Base-by-base conservation (phyloP, 495 filamentous ascomycete genomes). In the Aspergillus diversus region DNA sequence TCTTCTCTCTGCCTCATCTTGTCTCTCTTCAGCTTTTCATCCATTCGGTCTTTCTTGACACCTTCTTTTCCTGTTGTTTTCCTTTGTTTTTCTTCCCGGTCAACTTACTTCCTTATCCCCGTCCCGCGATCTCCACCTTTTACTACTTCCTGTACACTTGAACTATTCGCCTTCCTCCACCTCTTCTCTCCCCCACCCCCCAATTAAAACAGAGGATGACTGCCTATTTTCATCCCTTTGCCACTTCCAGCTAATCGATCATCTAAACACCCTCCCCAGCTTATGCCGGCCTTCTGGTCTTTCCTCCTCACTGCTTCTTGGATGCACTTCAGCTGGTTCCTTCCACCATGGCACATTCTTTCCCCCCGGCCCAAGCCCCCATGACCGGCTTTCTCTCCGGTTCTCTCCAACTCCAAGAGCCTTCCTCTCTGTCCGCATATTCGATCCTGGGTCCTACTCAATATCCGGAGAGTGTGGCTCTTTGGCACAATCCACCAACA, bases 401-500 rank as follows among this genome's bases (percentile, higher is more conserved):
- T 12, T 53, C 56, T 15, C 35, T 63, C 31, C 59, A 63, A 33
- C 54, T 61, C 39, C 60, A 63, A 27, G 63, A 71, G 33, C 63
- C 66, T 32, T 33, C 65, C 47, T 59, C 66, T 21, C 68, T 77
- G 55, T 72, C 77, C 15, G 69, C 77, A 33, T 78, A 72, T 55
- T 74, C 74, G 11, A 54, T 81, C 9, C 71, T 80, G 50, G 77
- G 75, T 4, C 67, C 73, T 8, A 66, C 69, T 7, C 68, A 79
- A 33, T 78, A 78, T 68, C 73, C 78, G 4, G 76, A 81, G 47
- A 77, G 74, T 43, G 72, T 81, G 37, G 78, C 78, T 7, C 72
- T 77, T 43, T 82, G 79, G 79, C 73, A 80, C 60, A 74, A 74
- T 65, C 69, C 72, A 35, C 68, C 76, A 13, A 49, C 73, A 15